Evolutionary conservation across 2,329 filamentous ascomycete genomes (phyloP).

Genomic region (Cercospora canescens): DNA sequence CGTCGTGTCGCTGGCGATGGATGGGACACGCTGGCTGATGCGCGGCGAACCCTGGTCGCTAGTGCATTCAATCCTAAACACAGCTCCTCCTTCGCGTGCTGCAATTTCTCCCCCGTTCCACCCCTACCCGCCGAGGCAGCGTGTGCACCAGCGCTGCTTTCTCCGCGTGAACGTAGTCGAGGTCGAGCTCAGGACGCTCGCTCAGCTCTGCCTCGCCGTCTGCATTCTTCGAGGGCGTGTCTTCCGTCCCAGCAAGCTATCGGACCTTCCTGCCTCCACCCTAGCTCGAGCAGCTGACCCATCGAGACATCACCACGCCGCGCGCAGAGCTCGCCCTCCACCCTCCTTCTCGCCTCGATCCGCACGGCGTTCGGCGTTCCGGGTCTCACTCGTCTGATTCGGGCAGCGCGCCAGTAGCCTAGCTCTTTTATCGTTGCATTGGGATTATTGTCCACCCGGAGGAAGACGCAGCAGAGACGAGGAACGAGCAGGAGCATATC

Average conservation of each 20-base stretch:
- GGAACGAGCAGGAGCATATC: conserved; percentile 1
- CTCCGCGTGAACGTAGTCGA: neutral
- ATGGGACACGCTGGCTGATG: neutral
- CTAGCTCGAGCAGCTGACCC: conserved; percentile 8
- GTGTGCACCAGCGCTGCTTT: conserved; percentile 2
- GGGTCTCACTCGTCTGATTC: conserved; percentile 7
- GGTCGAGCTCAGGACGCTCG: conserved; percentile 1
- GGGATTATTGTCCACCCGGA: neutral
- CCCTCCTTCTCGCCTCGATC: conserved; percentile 18
- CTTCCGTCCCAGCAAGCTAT: neutral
- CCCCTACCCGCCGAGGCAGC: conserved; percentile 1
- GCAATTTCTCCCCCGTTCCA: conserved; percentile 6
- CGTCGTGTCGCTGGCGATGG: neutral
- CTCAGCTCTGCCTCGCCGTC: conserved; percentile 5
- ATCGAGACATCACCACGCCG: conserved; percentile 10
- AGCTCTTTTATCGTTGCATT: neutral
- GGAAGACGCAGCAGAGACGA: neutral
- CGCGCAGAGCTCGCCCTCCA: conserved; percentile 3
- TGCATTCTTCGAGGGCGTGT: neutral
- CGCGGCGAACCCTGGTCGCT: neutral
- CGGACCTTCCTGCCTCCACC: conserved; percentile 1
- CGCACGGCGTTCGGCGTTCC: conserved; percentile 27
- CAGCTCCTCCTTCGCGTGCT: conserved; percentile 6
- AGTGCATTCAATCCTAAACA: conserved; percentile 5
- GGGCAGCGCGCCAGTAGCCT: neutral